Percentiles rank a stretch among this genome's conserved stretches.
phyloP scores from a whole-genome alignment of 139 green algal genomes.

The Chlamydomonas eustigma region DNA sequence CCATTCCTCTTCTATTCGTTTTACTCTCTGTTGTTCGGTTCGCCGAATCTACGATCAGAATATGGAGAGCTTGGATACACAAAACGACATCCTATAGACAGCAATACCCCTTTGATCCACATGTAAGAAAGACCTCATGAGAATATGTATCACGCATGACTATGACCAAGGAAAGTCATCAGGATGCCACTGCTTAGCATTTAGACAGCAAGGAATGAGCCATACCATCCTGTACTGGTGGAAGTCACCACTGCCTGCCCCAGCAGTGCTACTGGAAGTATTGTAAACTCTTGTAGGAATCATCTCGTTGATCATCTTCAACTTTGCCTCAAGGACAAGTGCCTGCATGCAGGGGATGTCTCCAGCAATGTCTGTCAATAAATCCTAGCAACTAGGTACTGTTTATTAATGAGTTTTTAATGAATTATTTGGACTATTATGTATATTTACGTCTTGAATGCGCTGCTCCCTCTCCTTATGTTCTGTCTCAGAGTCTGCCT shows the following conservation, averaged over 20 bases:
- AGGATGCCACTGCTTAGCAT: too few species aligned
- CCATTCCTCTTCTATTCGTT: too few species aligned
- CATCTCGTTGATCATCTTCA: slow-evolving; percentile 76
- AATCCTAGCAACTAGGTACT: neutral
- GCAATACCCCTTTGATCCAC: too few species aligned
- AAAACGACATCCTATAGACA: too few species aligned
- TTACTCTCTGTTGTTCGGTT: too few species aligned
- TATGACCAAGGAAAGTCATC: too few species aligned
- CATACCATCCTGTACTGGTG: slow-evolving; percentile 82
- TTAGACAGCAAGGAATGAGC: too few species aligned
- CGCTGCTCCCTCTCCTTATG: neutral
- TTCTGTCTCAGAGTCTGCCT: neutral
- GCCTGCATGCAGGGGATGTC: slow-evolving; percentile 50
- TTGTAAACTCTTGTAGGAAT: slow-evolving; percentile 72
- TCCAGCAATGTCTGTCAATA: neutral
- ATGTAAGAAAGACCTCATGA: too few species aligned
- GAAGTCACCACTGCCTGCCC: slow-evolving; percentile 85
- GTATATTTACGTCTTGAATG: neutral
- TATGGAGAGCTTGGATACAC: too few species aligned
- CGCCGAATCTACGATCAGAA: too few species aligned
- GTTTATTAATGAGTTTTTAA: neutral
- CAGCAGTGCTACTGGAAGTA: slow-evolving; percentile 72
- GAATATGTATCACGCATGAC: too few species aligned
- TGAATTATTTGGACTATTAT: neutral
- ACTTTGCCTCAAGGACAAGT: slow-evolving; percentile 76